Conservation (phyloP, 306 rosid genomes). For the Vigna hirtella region DNA sequence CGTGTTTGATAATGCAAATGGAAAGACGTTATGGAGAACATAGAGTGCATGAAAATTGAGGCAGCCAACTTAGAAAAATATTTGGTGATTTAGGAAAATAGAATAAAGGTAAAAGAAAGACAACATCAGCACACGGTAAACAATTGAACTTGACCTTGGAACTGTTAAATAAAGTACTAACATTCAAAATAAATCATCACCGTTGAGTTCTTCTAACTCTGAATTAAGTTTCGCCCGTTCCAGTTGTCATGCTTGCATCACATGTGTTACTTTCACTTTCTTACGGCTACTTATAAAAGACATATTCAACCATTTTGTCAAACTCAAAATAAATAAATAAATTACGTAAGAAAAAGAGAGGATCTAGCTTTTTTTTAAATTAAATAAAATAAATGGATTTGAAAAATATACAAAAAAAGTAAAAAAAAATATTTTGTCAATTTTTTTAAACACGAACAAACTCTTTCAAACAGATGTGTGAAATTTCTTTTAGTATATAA, state of each 20-base stretch:
- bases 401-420: too few relatives aligned
- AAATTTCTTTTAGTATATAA: neutral
- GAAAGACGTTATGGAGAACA: slow-evolving; percentile 24
- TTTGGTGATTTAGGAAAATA: neutral
- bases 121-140: neutral
- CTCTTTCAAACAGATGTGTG: neutral
- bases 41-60: slow-evolving; percentile 32
- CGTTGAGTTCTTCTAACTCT: neutral
- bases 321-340: too few relatives aligned
- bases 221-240: neutral
- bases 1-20: slow-evolving; percentile 28
- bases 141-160: slow-evolving; percentile 21
- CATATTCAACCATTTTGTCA: too few relatives aligned
- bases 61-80: slow-evolving; percentile 35
- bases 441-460: too few relatives aligned
- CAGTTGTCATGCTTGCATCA: neutral
- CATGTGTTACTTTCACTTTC: neutral
- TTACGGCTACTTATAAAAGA: neutral
- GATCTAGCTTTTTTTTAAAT: too few relatives aligned
- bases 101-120: neutral
- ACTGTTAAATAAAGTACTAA: neutral
- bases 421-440: too few relatives aligned
- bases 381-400: too few relatives aligned
- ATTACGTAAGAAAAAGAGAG: too few relatives aligned
- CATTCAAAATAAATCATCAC: neutral